These are phyloP conservation scores for Penicillium crystallinum DNA, from an alignment of 495 filamentous ascomycete genomes.

Conservation along the genomic window DNA sequence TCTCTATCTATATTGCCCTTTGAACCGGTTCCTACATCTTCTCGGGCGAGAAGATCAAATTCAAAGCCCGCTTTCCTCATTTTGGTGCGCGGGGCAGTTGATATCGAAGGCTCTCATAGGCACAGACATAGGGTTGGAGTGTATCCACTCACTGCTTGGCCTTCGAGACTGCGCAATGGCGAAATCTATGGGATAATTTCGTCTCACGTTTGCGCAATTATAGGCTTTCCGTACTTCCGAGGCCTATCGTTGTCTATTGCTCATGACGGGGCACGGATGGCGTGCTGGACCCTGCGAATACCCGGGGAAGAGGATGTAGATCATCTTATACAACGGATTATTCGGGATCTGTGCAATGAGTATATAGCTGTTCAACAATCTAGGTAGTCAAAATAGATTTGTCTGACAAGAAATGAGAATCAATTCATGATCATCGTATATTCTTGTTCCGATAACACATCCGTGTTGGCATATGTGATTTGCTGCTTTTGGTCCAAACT, in stretches of 20 bases:
- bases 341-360: too few species aligned
- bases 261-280: slow-evolving; percentile 37
- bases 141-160: slow-evolving; percentile 13
- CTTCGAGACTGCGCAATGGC: background rate
- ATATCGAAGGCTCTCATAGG: slow-evolving; percentile 16
- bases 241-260: slow-evolving; percentile 20
- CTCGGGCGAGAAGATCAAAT: slow-evolving; percentile 25
- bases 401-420: too few species aligned
- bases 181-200: slow-evolving; percentile 1
- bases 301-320: background rate
- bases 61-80: slow-evolving; percentile 10
- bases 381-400: too few species aligned
- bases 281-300: slow-evolving; percentile 26
- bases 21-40: slow-evolving; percentile 1
- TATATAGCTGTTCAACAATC: too few species aligned
- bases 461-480: background rate
- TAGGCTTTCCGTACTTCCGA: slow-evolving; percentile 4
- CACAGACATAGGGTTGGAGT: slow-evolving; percentile 11
- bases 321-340: background rate
- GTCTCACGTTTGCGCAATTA: slow-evolving; percentile 7
- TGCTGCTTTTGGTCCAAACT: slow-evolving; percentile 1
- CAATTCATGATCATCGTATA: too few species aligned
- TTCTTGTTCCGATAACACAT: background rate
- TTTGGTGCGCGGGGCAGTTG: slow-evolving; percentile 13
- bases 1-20: slow-evolving; percentile 15